phyloP scores from a whole-genome alignment of 1,139 yeast species.

The Saccharomyces hybrid region DNA sequence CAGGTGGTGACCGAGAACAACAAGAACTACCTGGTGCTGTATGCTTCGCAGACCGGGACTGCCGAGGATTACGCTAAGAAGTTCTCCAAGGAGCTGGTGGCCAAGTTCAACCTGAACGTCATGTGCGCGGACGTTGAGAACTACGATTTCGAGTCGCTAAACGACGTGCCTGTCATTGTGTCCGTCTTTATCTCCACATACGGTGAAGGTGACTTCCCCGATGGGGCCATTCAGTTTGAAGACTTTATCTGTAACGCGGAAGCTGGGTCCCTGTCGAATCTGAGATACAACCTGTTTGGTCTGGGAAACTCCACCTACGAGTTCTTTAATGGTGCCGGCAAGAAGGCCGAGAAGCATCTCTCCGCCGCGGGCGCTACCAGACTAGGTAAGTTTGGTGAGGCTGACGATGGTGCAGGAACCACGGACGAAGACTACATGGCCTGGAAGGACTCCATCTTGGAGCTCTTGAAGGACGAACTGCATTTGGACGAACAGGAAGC shows the following conservation, averaged over 20 bases:
- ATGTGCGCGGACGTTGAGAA: slow-evolving; percentile 88
- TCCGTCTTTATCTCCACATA: slow-evolving; percentile 84
- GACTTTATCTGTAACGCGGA: slow-evolving; percentile 46
- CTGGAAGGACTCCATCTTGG: slow-evolving; percentile 81
- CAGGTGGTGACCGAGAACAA: slow-evolving; percentile 53
- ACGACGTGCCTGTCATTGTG: slow-evolving; percentile 45
- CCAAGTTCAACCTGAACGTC: slow-evolving; percentile 63
- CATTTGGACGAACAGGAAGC: slow-evolving; percentile 70
- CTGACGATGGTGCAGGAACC: slow-evolving; percentile 92
- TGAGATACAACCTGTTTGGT: slow-evolving; percentile 74
- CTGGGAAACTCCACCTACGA: slow-evolving; percentile 93
- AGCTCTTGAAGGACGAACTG: slow-evolving; percentile 55
- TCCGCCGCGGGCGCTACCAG: slow-evolving; percentile 56
- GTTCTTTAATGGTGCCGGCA: slow-evolving; percentile 78
- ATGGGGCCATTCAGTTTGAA: slow-evolving; percentile 71
- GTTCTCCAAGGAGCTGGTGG: slow-evolving; percentile 77
- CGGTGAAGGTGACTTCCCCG: slow-evolving; percentile 99
- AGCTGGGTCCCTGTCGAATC: slow-evolving; percentile 53
- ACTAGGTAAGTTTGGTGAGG: slow-evolving; percentile 73
- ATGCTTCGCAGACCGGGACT: slow-evolving; percentile 98
- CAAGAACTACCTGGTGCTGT: slow-evolving; percentile 73
- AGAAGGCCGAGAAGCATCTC: slow-evolving; percentile 46
- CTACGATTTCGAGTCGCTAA: slow-evolving; percentile 72
- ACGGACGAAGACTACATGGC: slow-evolving; percentile 91
- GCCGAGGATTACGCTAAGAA: slow-evolving; percentile 95